Evolutionary conservation across 345 rosid genomes (phyloP).

Genomic region (Syzygium aromaticum): DNA sequence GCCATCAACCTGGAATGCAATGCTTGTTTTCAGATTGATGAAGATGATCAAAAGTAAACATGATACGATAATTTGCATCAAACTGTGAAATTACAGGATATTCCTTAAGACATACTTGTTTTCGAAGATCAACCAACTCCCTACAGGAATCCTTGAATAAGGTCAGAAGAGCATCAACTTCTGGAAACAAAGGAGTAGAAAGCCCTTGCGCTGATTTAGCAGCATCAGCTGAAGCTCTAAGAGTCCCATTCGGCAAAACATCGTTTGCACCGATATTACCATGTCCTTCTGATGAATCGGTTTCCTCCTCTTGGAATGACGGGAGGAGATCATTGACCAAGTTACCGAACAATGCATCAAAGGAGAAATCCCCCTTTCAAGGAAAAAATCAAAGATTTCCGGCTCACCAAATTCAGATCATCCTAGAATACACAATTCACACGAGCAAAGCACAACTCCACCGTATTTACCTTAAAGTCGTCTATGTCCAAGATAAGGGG

Average conservation of each 20-base stretch:
- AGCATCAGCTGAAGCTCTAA: constrained; percentile 49
- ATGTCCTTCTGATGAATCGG: constrained; percentile 56
- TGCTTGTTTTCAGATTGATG: neutral
- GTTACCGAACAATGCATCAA: constrained; percentile 92
- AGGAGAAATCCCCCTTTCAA: constrained; percentile 92
- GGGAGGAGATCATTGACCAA: constrained; percentile 81
- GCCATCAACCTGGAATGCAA: constrained; percentile 70
- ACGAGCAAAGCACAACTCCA: neutral
- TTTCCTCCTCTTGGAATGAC: constrained; percentile 75
- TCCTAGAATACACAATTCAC: neutral
- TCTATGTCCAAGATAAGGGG: constrained; percentile 83
- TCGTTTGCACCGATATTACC: constrained; percentile 48
- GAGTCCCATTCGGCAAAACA: constrained; percentile 61
- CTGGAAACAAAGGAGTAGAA: constrained; percentile 79
- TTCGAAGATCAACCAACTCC: constrained; percentile 87
- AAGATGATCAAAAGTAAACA: neutral
- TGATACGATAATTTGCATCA: neutral
- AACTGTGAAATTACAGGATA: neutral
- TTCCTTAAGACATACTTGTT: constrained; percentile 41
- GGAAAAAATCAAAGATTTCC: neutral
- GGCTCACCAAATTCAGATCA: neutral
- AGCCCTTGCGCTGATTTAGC: constrained; percentile 37
- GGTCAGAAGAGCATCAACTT: constrained; percentile 80
- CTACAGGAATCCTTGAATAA: constrained; percentile 82
- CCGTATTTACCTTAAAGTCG: constrained; percentile 73